Conservation (phyloP, 2,329 filamentous ascomycete genomes). For the Cyphellophora attinorum region DNA sequence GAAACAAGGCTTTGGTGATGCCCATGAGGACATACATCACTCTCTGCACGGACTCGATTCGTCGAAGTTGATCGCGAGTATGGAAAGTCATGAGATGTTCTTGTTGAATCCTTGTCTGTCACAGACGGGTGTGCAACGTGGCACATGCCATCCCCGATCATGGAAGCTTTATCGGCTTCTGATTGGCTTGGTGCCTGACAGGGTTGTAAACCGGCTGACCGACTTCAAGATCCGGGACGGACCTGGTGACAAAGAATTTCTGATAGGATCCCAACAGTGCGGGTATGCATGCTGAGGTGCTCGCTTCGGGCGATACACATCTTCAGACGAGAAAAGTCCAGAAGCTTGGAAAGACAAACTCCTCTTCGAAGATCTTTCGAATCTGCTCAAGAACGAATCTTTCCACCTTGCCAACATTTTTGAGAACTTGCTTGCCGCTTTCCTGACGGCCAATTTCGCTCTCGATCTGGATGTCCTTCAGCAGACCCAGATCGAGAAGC, state of each 20-base stretch:
- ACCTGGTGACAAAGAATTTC: constrained; percentile 1
- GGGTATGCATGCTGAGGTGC: too few species aligned
- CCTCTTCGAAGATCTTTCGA: constrained; percentile 92
- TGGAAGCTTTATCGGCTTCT: background rate
- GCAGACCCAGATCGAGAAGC: constrained; percentile 51
- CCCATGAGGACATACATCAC: too few species aligned
- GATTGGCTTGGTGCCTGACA: background rate
- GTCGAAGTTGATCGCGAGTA: too few species aligned
- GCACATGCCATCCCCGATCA: background rate
- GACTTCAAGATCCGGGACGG: background rate
- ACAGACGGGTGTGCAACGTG: background rate
- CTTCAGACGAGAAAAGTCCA: constrained; percentile 86
- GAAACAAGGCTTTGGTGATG: too few species aligned
- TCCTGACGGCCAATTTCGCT: constrained; percentile 94
- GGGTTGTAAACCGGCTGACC: background rate
- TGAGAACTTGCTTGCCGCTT: constrained; percentile 84
- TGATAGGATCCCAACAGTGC: too few species aligned
- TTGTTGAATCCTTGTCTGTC: too few species aligned
- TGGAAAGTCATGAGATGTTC: too few species aligned
- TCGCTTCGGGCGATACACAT: too few species aligned
- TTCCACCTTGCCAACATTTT: constrained; percentile 98
- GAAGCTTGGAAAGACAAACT: constrained; percentile 96
- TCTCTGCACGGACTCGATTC: too few species aligned
- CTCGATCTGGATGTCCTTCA: constrained; percentile 91
- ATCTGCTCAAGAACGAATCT: constrained; percentile 96